These are phyloP conservation scores for bread wheat (Triticum aestivum) DNA, from an alignment of 176 grass and related monocot genomes.

Conservation along the genomic window IWGSC_CS_RefSeq_v2.1 NC_057799.1:652958024-652958523, in stretches of 20 bases:
- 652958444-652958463: conserved; percentile 76
- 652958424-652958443: conserved; percentile 74
- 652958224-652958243: neutral
- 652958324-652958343: conserved; percentile 91
- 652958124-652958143: neutral
- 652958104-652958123: neutral
- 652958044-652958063: conserved; percentile 4
- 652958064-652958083: neutral
- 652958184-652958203: neutral
- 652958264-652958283: conserved; percentile 86
- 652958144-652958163: neutral
- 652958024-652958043: neutral
- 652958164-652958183: neutral
- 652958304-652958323: conserved; percentile 83
- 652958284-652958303: conserved; percentile 91
- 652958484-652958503: conserved; percentile 43
- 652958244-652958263: conserved; percentile 33
- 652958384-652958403: conserved; percentile 54
- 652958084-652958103: neutral
- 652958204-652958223: neutral
- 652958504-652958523: conserved; percentile 62
- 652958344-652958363: conserved; percentile 85
- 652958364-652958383: conserved; percentile 82
- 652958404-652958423: conserved; percentile 62
- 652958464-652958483: conserved; percentile 69